Percentiles rank a stretch among this genome's conserved stretches.
These are phyloP conservation scores for Prunella vulgaris DNA, from an alignment of 257 asterid species.

Conservation along the genomic window DNA sequence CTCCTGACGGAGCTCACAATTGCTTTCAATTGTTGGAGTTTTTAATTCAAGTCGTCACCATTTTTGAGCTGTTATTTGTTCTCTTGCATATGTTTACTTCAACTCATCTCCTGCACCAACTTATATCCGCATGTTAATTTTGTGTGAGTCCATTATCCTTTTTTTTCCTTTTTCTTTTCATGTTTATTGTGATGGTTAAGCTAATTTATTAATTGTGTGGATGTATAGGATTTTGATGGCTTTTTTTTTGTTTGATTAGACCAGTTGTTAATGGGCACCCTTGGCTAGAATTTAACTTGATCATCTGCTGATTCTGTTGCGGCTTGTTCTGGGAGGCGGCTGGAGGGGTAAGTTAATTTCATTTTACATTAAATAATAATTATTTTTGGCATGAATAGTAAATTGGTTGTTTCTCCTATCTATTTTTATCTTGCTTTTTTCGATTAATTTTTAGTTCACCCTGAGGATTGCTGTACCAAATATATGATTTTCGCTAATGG, in stretches of 20 bases:
- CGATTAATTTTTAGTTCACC: neutral
- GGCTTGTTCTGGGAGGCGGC: slow-evolving; percentile 10
- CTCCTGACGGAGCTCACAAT: neutral
- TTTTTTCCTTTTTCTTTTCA: neutral
- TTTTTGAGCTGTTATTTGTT: neutral
- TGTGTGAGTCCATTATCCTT: slow-evolving; percentile 4
- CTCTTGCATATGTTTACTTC: neutral
- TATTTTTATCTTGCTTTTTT: neutral
- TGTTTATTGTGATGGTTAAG: neutral
- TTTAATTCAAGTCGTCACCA: neutral
- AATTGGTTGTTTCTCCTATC: neutral
- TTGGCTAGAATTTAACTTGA: slow-evolving; percentile 14
- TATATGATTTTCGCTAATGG: neutral
- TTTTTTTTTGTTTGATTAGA: slow-evolving; percentile 17
- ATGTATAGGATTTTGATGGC: neutral
- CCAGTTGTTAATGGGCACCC: slow-evolving; percentile 27
- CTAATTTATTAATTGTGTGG: neutral
- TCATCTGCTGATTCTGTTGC: slow-evolving; percentile 23
- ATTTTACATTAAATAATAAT: neutral
- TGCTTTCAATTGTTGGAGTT: neutral
- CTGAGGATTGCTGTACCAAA: neutral
- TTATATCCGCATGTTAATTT: neutral
- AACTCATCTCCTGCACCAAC: slow-evolving; percentile 13
- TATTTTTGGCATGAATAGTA: neutral
- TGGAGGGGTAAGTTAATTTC: slow-evolving; percentile 5